Percentiles rank a stretch among this genome's conserved stretches.
These are phyloP conservation scores for Pseudodiploospora longispora DNA, from an alignment of 2,329 filamentous ascomycete genomes.

Conservation along the genomic window DNA sequence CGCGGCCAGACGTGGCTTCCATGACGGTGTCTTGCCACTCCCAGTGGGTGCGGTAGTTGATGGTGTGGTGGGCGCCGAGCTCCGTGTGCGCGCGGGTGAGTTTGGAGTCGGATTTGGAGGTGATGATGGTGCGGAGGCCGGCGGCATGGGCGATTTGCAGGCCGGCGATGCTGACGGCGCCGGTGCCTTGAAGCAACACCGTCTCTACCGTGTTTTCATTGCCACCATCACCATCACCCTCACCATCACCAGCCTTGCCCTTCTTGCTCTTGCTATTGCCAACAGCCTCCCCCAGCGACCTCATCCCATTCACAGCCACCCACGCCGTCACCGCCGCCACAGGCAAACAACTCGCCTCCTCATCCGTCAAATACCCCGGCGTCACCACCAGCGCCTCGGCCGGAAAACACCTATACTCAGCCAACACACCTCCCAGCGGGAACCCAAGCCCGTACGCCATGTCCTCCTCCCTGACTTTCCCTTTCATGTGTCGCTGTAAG, in stretches of 20 bases:
- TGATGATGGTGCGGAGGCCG: constrained; percentile 43
- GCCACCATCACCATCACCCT: neutral
- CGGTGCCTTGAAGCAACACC: constrained; percentile 47
- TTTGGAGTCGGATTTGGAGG: constrained; percentile 46
- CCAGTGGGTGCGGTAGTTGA: constrained; percentile 47
- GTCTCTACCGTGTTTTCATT: constrained; percentile 18
- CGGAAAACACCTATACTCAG: constrained; percentile 52
- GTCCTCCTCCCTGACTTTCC: constrained; percentile 49
- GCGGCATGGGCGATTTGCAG: constrained; percentile 46
- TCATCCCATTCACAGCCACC: constrained; percentile 56
- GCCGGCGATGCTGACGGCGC: constrained; percentile 43
- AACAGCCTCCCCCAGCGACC: constrained; percentile 40
- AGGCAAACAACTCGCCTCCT: constrained; percentile 53
- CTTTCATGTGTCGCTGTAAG: constrained; percentile 46
- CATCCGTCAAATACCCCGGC: constrained; percentile 48
- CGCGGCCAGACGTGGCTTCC: constrained; percentile 33
- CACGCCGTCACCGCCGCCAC: constrained; percentile 57
- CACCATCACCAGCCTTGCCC: neutral
- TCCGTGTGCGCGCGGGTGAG: constrained; percentile 34
- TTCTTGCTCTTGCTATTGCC: constrained; percentile 9
- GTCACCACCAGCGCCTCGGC: constrained; percentile 46
- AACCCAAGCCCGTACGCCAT: constrained; percentile 52
- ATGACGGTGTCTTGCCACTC: constrained; percentile 44
- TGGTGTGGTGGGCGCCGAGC: constrained; percentile 42
- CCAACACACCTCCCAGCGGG: constrained; percentile 49